Evolutionary conservation across 2,329 filamentous ascomycete species (phyloP), one percentile per base, ranked within the genome.

Genomic region (Dactylellina sp.): DNA sequence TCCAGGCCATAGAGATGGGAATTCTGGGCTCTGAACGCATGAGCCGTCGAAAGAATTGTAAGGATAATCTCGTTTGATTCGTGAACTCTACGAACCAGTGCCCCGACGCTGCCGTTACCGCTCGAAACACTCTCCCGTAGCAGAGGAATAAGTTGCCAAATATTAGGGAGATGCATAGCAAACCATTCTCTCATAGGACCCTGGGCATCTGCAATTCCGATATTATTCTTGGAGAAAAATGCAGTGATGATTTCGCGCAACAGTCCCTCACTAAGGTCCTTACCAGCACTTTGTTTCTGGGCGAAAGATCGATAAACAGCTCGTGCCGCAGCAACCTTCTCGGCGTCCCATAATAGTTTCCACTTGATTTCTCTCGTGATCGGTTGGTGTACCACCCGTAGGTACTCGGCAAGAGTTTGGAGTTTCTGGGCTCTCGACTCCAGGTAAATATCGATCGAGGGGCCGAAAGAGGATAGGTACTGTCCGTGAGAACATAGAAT

Each of bases 281-380:
- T 66, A 1, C 70, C 70, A 2, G 70, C 70, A 20, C 70, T 74
- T 40, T 74, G 70, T 65, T 68, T 60, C 61, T 76, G 57, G 56
- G 77, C 46, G 75, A 75, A 46, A 40, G 77, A 49, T 65, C 56
- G 89, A 93, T 94, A 98, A 39, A 98, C 85, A 49, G 88, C 85
- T 72, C 87, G 86, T 16, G 92, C 92, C 37, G 93, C 91, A 46
- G 90, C 88, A 82, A 98, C 86, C 81, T 93, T 97, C 81, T 99
- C 95, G 0, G 94, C 94, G 78, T 94, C 89, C 84, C 89, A 91
- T n/a, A 99, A 83, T 32, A 99, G 82, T 75, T 86, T 85, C 93
- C 93, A 98, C 77, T 89, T 88, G 0, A 89, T 89, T 22, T 83
- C 83, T 42, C 88, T 86, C 76, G 90, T 87, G 4, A 98, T 81